Evolutionary conservation across 257 asterid genomes (phyloP).

Genomic region (Cruciata laevipes): DNA sequence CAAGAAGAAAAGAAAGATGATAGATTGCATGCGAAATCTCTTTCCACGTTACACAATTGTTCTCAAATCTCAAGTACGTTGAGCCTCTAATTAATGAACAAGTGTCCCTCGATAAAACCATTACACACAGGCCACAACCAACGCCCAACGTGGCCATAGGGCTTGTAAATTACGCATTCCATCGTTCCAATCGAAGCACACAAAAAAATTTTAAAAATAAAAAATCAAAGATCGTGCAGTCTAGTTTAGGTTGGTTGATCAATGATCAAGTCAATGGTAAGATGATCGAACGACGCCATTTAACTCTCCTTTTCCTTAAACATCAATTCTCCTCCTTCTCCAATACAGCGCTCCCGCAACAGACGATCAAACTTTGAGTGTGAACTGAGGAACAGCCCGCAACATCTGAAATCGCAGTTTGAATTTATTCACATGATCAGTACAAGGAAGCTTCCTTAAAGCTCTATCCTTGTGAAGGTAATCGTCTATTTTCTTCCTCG

Average conservation of each 20-base stretch:
- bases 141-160: no score
- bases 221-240: not conserved
- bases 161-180: no score
- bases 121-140: no score
- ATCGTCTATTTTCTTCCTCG: not conserved
- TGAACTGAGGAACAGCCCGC: slow-evolving; percentile 1
- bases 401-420: not conserved
- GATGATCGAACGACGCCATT: slow-evolving; percentile 7
- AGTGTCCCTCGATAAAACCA: not conserved
- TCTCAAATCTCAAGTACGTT: not conserved
- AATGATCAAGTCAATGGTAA: not conserved
- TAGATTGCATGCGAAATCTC: not conserved
- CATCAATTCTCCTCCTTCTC: not conserved
- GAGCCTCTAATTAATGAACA: no score
- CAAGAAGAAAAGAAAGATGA: not conserved
- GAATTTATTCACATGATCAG: not conserved
- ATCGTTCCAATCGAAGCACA: no score
- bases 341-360: not conserved
- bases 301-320: not conserved
- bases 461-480: slow-evolving; percentile 4
- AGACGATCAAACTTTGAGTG: not conserved
- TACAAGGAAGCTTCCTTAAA: not conserved
- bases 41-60: not conserved
- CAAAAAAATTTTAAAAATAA: no score
- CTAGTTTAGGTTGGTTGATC: not conserved